Conservation (phyloP, 2,329 filamentous ascomycete species). For the Ramularia collo-cygni region DNA sequence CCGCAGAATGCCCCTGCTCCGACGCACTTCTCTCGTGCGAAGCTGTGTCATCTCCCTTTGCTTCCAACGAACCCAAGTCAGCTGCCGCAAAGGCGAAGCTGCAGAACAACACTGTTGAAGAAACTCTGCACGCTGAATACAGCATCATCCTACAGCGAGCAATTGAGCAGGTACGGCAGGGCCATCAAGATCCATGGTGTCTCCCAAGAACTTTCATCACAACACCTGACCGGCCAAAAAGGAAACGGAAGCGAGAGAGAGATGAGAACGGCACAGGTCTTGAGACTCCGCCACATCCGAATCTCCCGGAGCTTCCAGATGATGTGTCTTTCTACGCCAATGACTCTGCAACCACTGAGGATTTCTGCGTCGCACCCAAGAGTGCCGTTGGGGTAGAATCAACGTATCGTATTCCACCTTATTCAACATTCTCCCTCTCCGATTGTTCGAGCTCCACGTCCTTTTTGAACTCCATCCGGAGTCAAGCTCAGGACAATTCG, state of each 20-base stretch:
- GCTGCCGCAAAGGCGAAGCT: conserved; percentile 39
- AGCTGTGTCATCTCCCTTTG: conserved; percentile 43
- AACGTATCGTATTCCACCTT: conserved; percentile 40
- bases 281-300: not conserved
- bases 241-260: conserved; percentile 20
- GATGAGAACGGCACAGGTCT: not conserved
- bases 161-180: conserved; percentile 28
- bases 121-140: conserved; percentile 33
- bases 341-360: not conserved
- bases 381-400: not conserved
- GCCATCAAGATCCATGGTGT: conserved; percentile 30
- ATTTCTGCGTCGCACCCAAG: not conserved
- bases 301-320: conserved; percentile 1
- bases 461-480: conserved; percentile 34
- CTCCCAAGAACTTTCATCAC: conserved; percentile 18
- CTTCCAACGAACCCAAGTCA: conserved; percentile 51
- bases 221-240: conserved; percentile 1
- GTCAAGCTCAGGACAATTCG: conserved; percentile 33
- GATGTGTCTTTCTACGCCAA: not conserved
- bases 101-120: conserved; percentile 24
- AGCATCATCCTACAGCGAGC: conserved; percentile 34
- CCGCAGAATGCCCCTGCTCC: conserved; percentile 32
- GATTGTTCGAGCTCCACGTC: conserved; percentile 31
- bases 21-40: conserved; percentile 41
- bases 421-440: conserved; percentile 46